phyloP scores from a whole-genome alignment of 768 basidiomycete genomes.

The Amanita exitialis region DNA sequence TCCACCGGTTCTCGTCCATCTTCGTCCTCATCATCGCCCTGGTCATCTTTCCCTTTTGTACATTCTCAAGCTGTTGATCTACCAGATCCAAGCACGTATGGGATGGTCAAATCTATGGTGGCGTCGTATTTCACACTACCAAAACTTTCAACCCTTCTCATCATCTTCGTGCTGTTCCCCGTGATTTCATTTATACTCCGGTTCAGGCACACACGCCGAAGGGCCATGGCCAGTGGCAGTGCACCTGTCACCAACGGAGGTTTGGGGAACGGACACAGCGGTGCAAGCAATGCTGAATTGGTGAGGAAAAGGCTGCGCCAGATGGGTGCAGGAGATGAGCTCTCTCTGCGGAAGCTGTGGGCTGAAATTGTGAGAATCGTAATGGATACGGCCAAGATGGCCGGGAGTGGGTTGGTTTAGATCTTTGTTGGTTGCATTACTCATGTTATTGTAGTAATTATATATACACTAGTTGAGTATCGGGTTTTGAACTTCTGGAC shows the following conservation, averaged over 20 bases:
- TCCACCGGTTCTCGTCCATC: constrained; percentile 17
- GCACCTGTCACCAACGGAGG: constrained; percentile 7
- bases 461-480: too few relatives aligned
- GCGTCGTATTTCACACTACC: constrained; percentile 37
- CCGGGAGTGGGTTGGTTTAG: too few relatives aligned
- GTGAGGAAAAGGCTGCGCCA: constrained; percentile 46
- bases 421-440: too few relatives aligned
- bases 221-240: constrained; percentile 22
- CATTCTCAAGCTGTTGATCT: constrained; percentile 12
- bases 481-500: too few relatives aligned
- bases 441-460: too few relatives aligned
- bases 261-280: constrained; percentile 6
- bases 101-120: constrained; percentile 38
- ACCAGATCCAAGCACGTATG: constrained; percentile 22
- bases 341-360: constrained; percentile 34
- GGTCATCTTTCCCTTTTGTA: constrained; percentile 14
- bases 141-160: constrained; percentile 37
- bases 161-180: constrained; percentile 36
- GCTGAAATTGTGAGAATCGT: constrained; percentile 41
- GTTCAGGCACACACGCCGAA: constrained; percentile 17
- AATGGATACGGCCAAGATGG: constrained; percentile 65
- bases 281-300: constrained; percentile 35
- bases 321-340: constrained; percentile 26
- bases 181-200: constrained; percentile 41
- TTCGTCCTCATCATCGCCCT: constrained; percentile 10